A percentile compares a stretch with the other conserved stretches of the same genome.
Conservation (phyloP, 2,329 filamentous ascomycete species). For the Triangularia verruculosa region DNA sequence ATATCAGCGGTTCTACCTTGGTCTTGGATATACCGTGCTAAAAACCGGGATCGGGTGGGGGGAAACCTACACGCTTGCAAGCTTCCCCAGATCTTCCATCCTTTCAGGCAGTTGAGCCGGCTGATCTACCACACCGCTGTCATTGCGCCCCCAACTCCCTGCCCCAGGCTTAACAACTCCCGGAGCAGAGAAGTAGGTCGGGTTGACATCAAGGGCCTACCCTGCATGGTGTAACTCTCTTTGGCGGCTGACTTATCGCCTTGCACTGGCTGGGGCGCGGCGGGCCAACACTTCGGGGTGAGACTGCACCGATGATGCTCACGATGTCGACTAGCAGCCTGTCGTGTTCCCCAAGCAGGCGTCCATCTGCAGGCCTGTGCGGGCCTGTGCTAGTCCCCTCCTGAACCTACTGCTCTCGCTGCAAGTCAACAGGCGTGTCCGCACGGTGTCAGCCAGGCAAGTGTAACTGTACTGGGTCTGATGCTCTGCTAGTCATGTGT, state of each 20-base stretch:
- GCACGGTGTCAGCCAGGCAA: conserved; percentile 14
- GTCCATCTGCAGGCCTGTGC: conserved; percentile 3
- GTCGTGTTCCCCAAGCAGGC: conserved; percentile 1
- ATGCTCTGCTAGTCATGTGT: not conserved
- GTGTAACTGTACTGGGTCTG: conserved; percentile 16
- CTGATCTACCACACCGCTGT: conserved; percentile 15
- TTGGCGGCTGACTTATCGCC: not conserved
- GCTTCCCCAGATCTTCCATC: conserved; percentile 1
- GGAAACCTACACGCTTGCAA: not conserved
- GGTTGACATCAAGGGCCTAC: not conserved
- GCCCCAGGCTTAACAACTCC: conserved; percentile 2
- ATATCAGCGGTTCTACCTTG: not conserved
- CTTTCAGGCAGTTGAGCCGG: conserved; percentile 20
- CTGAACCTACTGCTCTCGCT: not conserved
- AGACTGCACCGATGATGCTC: conserved; percentile 8
- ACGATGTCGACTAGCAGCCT: conserved; percentile 2
- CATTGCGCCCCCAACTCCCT: not conserved
- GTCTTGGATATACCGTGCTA: not conserved
- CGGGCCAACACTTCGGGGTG: conserved; percentile 5
- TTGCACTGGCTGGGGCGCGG: not conserved
- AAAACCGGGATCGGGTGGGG: not conserved
- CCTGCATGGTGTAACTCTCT: not conserved
- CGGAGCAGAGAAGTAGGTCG: not conserved
- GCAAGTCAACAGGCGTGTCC: conserved; percentile 11
- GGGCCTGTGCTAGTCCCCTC: conserved; percentile 1